phyloP scores from a whole-genome alignment of 1,139 yeast genomes.

The Geotrichum histeridarum region DNA sequence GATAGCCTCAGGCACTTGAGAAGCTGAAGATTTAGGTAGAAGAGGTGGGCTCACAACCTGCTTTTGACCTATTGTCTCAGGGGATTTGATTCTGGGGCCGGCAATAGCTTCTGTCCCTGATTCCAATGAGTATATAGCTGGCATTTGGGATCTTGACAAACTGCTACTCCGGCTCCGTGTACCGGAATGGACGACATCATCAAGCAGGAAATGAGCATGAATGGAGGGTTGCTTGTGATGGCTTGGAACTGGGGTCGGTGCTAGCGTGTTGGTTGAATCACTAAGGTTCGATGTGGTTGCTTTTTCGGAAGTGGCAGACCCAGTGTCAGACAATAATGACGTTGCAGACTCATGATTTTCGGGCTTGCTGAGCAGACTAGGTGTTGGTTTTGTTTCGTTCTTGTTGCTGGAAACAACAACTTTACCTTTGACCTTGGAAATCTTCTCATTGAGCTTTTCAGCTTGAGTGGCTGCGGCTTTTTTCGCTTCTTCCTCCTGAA shows the following conservation, averaged over 20 bases:
- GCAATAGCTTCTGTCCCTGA: neutral
- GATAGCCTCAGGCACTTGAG: neutral
- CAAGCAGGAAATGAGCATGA: conserved; percentile 73
- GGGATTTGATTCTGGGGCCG: neutral
- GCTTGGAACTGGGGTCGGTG: neutral
- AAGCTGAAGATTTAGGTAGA: neutral
- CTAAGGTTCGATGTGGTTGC: neutral
- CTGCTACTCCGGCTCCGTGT: conserved; percentile 42
- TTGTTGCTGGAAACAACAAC: conserved; percentile 17
- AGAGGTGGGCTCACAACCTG: neutral
- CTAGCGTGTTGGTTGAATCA: neutral
- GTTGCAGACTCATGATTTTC: neutral
- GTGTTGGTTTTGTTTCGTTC: conserved; percentile 9
- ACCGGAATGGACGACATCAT: conserved; percentile 56
- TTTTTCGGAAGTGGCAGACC: neutral
- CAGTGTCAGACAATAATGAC: neutral
- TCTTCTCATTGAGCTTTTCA: conserved; percentile 18
- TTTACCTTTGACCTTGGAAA: conserved; percentile 18
- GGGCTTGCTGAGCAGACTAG: conserved; percentile 6
- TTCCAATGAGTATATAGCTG: neutral
- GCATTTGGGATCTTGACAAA: conserved; percentile 27
- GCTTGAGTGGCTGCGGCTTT: conserved; percentile 18
- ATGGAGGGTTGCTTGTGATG: conserved; percentile 46
- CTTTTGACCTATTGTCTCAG: neutral
- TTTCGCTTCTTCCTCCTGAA: conserved; percentile 17